Base-by-base conservation (phyloP, 306 rosid species). In the Quercus agrifolia region DNA sequence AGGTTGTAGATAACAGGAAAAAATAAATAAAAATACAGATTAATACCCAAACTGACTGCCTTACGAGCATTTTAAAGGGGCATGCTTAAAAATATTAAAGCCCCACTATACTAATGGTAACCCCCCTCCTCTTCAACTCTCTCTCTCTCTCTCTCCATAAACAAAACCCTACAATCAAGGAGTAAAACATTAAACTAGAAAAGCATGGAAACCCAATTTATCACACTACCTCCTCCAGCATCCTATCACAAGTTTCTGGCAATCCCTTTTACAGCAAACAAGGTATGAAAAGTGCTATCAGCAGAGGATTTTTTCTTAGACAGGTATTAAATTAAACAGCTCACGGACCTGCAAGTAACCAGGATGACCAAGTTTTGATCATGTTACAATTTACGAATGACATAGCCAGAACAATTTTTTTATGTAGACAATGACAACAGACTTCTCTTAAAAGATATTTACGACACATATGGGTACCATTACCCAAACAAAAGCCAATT, bases 221-320 rank as follows among this genome's bases (percentile, higher is more conserved):
- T 86, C 85, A 93, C 23, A 83, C 80, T 66, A 83, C 87, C 70
- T 82, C 86, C 55, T 85, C 89, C 72, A 68, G 35, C 62, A 71
- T 77, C 84, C 84, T 79, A 76, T 67, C 56, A 14, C 64, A 52
- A 51, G 52, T 82, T 38, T 75, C 74, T 52, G 79, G 78, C 0
- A 74, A 77, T 51, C 84, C 90, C 30, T 84, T 84, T 33, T 67
- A 81, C 77, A 71, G 76, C n/a, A 78, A 84, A 77, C 82, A 88
- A 66, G 89, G 85, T 20, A 83, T 82, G 85, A 95, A 91, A 79
- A 95, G 87, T 7, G 97, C 96, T 38, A 90, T 83, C 70, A 95
- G 85, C 84, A 95, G 88, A 56, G 99, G 99, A 76, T 91, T 91
- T 80, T 17, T 82, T 85, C 81, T 88, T 30, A 95, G 84, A 81